A percentile compares a stretch with the other conserved stretches of the same genome.
Conservation (phyloP, 2,329 filamentous ascomycete species). For the Exserohilum rostratum region DNA sequence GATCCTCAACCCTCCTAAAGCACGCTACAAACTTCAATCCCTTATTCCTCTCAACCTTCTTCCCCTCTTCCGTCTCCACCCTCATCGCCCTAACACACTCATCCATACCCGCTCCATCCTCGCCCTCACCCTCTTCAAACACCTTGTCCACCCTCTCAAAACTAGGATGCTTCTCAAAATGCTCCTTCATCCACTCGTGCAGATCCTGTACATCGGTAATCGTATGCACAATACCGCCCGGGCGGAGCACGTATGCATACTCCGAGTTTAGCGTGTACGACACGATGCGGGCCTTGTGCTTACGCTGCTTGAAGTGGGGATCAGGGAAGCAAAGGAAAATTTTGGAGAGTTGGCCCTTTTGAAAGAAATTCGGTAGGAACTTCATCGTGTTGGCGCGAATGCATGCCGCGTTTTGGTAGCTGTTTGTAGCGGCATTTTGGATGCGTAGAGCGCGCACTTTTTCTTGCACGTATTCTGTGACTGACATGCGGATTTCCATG, state of each 20-base stretch:
- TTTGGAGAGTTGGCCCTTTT: constrained; percentile 77
- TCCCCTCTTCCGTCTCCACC: constrained; percentile 91
- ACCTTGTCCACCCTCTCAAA: constrained; percentile 71
- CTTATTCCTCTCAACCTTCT: constrained; percentile 91
- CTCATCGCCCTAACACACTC: constrained; percentile 76
- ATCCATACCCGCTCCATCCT: constrained; percentile 71
- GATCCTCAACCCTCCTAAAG: constrained; percentile 81
- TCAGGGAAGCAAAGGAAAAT: constrained; percentile 99
- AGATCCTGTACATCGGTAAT: constrained; percentile 97
- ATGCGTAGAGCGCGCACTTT: constrained; percentile 80
- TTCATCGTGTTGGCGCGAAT: constrained; percentile 98
- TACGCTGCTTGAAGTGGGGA: constrained; percentile 95
- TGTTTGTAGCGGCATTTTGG: constrained; percentile 60
- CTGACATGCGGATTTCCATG: constrained; percentile 89
- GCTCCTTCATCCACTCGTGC: constrained; percentile 89
- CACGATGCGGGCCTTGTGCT: constrained; percentile 96
- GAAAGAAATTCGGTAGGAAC: constrained; percentile 98
- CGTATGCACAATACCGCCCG: constrained; percentile 88
- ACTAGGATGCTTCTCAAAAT: constrained; percentile 77
- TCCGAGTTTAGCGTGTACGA: constrained; percentile 87
- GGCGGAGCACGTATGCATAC: constrained; percentile 85
- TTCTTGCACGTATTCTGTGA: constrained; percentile 88
- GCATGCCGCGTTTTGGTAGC: constrained; percentile 86
- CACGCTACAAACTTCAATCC: constrained; percentile 91
- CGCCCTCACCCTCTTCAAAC: constrained; percentile 61